Percentiles rank a stretch among this genome's conserved stretches.
These are phyloP conservation scores for Cystobasidium ongulense DNA, from an alignment of 768 basidiomycete genomes.

Conservation along the genomic window DNA sequence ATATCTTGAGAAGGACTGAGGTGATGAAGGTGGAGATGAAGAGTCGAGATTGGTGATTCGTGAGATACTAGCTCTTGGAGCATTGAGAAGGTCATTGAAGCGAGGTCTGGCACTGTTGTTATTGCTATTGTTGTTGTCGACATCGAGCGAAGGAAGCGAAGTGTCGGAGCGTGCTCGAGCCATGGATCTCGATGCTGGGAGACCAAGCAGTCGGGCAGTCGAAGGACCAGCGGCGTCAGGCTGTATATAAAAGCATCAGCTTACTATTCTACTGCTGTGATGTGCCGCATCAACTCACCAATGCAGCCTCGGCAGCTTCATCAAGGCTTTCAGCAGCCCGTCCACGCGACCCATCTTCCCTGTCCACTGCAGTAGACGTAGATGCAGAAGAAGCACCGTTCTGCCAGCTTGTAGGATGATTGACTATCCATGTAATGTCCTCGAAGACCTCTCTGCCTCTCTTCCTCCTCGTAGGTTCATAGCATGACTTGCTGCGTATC, in stretches of 20 bases:
- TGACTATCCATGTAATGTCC: constrained; percentile 27
- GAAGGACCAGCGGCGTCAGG: not conserved
- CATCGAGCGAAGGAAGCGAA: not conserved
- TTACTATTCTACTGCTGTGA: not conserved
- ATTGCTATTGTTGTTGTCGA: not conserved
- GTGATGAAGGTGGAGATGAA: not conserved
- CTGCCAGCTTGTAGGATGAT: constrained; percentile 16
- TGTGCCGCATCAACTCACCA: not conserved
- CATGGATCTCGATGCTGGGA: not conserved
- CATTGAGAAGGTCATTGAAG: not conserved
- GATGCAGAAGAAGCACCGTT: not conserved
- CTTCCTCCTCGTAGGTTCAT: constrained; percentile 16
- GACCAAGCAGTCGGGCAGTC: not conserved
- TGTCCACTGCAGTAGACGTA: not conserved
- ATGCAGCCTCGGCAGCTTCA: not conserved
- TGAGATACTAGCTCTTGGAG: not conserved
- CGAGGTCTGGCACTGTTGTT: not conserved
- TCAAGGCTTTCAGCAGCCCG: not conserved
- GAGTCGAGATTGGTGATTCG: not conserved
- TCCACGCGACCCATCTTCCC: not conserved
- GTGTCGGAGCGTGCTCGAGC: not conserved
- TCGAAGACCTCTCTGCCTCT: constrained; percentile 29
- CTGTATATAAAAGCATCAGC: not conserved
- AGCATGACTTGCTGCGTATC: constrained; percentile 15
- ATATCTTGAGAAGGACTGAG: not conserved